phyloP scores from a whole-genome alignment of 208 protist species.

The Porcisia hertigi region DNA sequence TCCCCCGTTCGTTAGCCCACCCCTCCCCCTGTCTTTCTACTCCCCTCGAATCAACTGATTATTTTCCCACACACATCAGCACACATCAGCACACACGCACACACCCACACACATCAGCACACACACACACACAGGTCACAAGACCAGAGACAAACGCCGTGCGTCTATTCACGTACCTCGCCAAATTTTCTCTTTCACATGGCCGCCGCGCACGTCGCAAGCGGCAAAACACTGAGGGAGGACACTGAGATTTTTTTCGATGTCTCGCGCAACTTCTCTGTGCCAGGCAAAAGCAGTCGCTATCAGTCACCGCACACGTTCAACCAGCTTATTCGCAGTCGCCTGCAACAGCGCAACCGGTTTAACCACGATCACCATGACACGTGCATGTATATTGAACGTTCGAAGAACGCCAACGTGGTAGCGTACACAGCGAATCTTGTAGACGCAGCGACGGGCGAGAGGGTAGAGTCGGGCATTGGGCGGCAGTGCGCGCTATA shows the following conservation, averaged over 20 bases:
- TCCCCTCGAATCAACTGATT: neutral
- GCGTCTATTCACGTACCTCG: conserved; percentile 5
- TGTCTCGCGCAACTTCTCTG: conserved; percentile 26
- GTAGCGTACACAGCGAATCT: conserved; percentile 76
- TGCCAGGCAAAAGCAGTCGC: conserved; percentile 29
- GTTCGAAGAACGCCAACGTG: conserved; percentile 79
- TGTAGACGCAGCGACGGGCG: conserved; percentile 11
- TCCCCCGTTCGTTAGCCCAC: neutral
- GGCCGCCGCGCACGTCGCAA: conserved; percentile 16
- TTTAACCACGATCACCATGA: conserved; percentile 74
- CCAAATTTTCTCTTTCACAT: conserved; percentile 12
- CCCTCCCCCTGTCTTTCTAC: neutral
- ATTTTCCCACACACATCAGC: neutral
- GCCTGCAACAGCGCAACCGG: conserved; percentile 49
- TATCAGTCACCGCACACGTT: conserved; percentile 36
- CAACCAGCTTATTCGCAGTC: conserved; percentile 40
- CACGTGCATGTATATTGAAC: conserved; percentile 82
- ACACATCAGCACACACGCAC: neutral
- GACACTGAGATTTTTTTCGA: conserved; percentile 34
- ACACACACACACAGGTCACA: neutral
- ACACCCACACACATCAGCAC: neutral
- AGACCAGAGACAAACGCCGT: neutral
- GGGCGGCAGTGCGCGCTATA: conserved; percentile 38
- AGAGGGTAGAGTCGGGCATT: conserved; percentile 33
- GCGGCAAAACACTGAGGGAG: conserved; percentile 27